phyloP scores from a whole-genome alignment of 192 early-diverging fungal species.

The Fimicolochytrium jonesii region DNA sequence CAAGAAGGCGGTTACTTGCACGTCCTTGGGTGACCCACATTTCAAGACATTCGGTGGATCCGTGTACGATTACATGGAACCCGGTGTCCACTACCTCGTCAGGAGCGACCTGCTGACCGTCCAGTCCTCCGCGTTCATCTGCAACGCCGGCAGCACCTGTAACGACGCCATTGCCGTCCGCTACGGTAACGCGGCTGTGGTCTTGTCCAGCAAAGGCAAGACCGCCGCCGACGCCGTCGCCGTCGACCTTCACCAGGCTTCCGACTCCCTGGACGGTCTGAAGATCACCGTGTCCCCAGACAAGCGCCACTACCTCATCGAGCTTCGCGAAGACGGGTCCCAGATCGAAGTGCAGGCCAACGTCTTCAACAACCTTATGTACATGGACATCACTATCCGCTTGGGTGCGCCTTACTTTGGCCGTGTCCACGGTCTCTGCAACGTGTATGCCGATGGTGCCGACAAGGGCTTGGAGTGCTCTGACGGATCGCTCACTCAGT shows the following conservation, averaged over 20 bases:
- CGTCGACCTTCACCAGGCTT: slow-evolving; percentile 11
- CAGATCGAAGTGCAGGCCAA: slow-evolving; percentile 11
- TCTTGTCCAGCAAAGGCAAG: slow-evolving; percentile 14
- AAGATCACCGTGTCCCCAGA: not conserved
- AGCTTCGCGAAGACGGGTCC: slow-evolving; percentile 10
- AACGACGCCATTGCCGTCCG: slow-evolving; percentile 16
- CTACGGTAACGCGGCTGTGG: slow-evolving; percentile 9
- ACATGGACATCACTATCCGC: slow-evolving; percentile 17
- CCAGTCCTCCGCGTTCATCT: slow-evolving; percentile 3
- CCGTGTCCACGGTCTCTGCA: slow-evolving; percentile 18
- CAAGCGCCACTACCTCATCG: slow-evolving; percentile 8
- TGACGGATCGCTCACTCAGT: slow-evolving; percentile 7
- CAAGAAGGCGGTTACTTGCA: slow-evolving; percentile 6
- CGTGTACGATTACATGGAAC: slow-evolving; percentile 7
- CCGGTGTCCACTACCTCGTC: slow-evolving; percentile 17
- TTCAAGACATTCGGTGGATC: slow-evolving; percentile 23
- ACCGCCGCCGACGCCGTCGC: not conserved
- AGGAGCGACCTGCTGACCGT: slow-evolving; percentile 7
- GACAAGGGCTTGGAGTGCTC: slow-evolving; percentile 11
- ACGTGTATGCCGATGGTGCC: slow-evolving; percentile 9
- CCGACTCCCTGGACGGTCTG: slow-evolving; percentile 1
- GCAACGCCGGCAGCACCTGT: slow-evolving; percentile 4
- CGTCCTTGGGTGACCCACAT: slow-evolving; percentile 17
- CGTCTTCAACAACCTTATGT: slow-evolving; percentile 13
- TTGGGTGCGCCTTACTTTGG: slow-evolving; percentile 7